Evolutionary conservation across 2,329 filamentous ascomycete species (phyloP).

Genomic region (Paramyrothecium sp.): DNA sequence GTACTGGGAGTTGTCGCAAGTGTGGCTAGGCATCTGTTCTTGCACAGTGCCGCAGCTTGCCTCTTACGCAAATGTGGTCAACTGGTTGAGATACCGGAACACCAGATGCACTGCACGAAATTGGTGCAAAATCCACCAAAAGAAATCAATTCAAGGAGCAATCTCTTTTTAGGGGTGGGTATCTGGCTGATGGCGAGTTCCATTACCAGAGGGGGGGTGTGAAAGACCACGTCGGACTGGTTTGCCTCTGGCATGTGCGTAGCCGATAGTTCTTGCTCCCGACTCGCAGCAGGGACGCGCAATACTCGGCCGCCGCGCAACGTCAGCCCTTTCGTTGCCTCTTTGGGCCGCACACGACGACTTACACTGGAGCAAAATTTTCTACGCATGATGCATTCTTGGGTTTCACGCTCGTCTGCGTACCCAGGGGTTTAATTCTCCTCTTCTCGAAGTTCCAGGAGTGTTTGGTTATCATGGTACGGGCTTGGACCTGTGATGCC

Average conservation of each 20-base stretch:
- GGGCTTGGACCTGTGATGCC: neutral
- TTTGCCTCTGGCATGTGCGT: conserved; percentile 3
- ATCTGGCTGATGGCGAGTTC: too few relatives aligned
- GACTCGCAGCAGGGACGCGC: conserved; percentile 25
- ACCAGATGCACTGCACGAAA: neutral
- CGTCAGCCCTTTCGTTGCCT: conserved; percentile 20
- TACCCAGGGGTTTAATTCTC: too few relatives aligned
- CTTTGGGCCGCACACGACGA: conserved; percentile 3
- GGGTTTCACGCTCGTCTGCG: too few relatives aligned
- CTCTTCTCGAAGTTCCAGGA: neutral
- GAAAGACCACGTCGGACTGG: neutral
- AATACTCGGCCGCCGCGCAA: conserved; percentile 26
- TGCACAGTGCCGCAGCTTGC: neutral
- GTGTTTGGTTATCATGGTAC: neutral
- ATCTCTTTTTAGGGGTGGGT: too few relatives aligned
- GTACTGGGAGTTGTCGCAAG: neutral
- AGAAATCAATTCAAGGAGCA: too few relatives aligned
- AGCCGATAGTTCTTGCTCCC: conserved; percentile 16
- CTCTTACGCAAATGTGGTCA: neutral
- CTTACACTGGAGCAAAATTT: too few relatives aligned
- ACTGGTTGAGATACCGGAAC: neutral
- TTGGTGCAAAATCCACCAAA: too few relatives aligned
- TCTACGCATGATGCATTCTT: neutral
- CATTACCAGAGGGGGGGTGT: neutral
- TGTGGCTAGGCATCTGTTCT: neutral